A percentile compares a stretch with the other conserved stretches of the same genome.
Conservation (phyloP, 163 green algal genomes). For the Scenedesmus sp. region DNA sequence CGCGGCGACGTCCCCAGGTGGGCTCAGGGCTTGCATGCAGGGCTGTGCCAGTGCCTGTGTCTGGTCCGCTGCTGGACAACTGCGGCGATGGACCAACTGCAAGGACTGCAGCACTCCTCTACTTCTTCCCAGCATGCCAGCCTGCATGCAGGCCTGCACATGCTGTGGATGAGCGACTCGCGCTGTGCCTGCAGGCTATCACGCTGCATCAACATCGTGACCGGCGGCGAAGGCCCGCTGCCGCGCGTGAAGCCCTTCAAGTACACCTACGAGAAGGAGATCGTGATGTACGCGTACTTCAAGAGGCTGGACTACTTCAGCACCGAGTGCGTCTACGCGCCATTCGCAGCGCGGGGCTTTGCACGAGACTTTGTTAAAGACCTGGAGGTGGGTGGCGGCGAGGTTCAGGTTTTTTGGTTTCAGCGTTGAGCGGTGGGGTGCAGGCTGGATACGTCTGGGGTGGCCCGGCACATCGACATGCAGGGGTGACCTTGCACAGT, state of each 20-base stretch:
- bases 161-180: no score
- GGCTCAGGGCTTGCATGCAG: not conserved
- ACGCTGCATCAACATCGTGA: constrained; percentile 87
- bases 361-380: constrained; percentile 96
- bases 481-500: no score
- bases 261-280: constrained; percentile 99
- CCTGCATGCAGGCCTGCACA: no score
- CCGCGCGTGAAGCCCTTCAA: constrained; percentile 98
- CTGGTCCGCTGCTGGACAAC: not conserved
- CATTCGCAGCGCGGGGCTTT: constrained; percentile 90
- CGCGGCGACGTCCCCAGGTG: constrained; percentile 91
- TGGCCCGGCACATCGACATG: no score
- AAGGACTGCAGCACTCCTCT: no score
- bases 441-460: no score
- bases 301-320: constrained; percentile 99
- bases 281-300: constrained; percentile 99
- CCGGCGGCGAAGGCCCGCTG: constrained; percentile 85
- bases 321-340: constrained; percentile 97
- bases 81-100: not conserved
- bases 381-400: constrained; percentile 78
- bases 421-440: no score
- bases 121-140: no score
- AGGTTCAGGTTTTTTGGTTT: no score
- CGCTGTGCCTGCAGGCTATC: constrained; percentile 76
- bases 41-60: not conserved